phyloP scores from a whole-genome alignment of 805 yeast species.

The Hanseniaspora pseudoguilliermondii region DNA sequence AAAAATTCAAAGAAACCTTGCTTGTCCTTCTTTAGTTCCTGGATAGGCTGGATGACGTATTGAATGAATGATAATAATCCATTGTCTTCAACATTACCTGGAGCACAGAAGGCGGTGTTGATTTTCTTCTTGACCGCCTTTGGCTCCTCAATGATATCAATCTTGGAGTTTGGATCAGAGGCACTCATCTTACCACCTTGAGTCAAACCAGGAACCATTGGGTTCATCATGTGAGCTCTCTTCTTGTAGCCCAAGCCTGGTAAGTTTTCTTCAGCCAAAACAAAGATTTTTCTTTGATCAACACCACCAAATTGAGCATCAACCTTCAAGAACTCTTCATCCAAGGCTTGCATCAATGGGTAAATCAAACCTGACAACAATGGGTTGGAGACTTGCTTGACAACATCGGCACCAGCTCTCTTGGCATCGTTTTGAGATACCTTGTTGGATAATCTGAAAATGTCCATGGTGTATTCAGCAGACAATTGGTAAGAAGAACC shows the following conservation, averaged over 20 bases:
- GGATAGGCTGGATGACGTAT: slow-evolving; percentile 73
- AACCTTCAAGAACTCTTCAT: slow-evolving; percentile 74
- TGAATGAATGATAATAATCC: slow-evolving; percentile 81
- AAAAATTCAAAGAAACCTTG: slow-evolving; percentile 49
- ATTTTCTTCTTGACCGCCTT: slow-evolving; percentile 80
- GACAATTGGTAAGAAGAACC: slow-evolving; percentile 85
- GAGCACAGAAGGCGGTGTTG: slow-evolving; percentile 85
- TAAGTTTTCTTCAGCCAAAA: slow-evolving; percentile 88
- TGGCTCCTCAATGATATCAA: slow-evolving; percentile 84
- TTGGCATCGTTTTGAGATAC: slow-evolving; percentile 93
- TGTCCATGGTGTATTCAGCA: slow-evolving; percentile 72
- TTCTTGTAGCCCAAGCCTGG: slow-evolving; percentile 82
- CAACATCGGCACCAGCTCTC: slow-evolving; percentile 99
- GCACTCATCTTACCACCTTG: slow-evolving; percentile 99
- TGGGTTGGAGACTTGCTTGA: slow-evolving; percentile 92
- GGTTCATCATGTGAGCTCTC: slow-evolving; percentile 97
- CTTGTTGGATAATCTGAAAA: slow-evolving; percentile 69
- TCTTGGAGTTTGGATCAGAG: slow-evolving; percentile 94
- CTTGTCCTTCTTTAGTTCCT: slow-evolving; percentile 43
- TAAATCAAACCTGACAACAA: slow-evolving; percentile 84
- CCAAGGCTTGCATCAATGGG: slow-evolving; percentile 97
- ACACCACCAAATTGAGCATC: slow-evolving; percentile 99
- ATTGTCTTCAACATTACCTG: slow-evolving; percentile 82
- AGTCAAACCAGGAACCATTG: slow-evolving; percentile 94
- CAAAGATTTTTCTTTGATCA: slow-evolving; percentile 95